A percentile compares a stretch with the other conserved stretches of the same genome.
Evolutionary conservation across 2,329 filamentous ascomycete genomes (phyloP).

Genomic region (Ophiostoma ulmi): DNA sequence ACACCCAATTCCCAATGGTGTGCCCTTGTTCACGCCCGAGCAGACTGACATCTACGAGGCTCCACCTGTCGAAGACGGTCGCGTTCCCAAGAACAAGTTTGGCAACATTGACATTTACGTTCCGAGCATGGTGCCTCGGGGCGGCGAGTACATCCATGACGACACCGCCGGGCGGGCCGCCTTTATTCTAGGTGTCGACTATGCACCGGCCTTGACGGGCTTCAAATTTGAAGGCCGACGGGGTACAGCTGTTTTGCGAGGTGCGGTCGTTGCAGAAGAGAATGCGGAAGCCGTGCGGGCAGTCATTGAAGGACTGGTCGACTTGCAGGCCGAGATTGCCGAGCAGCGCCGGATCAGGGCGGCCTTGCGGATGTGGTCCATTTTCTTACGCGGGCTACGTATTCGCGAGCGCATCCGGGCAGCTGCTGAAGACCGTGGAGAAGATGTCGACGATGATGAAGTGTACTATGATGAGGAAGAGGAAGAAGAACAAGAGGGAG

Average conservation of each 20-base stretch:
- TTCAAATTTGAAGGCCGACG: constrained; percentile 83
- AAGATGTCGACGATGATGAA: constrained; percentile 37
- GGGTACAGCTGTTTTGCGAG: constrained; percentile 76
- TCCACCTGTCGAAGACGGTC: constrained; percentile 68
- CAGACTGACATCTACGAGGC: constrained; percentile 71
- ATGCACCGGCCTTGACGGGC: constrained; percentile 81
- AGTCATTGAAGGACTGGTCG: constrained; percentile 62
- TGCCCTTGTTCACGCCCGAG: constrained; percentile 55
- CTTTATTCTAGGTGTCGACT: constrained; percentile 71
- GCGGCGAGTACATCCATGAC: constrained; percentile 66
- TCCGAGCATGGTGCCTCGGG: constrained; percentile 79
- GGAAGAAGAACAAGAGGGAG: constrained; percentile 17
- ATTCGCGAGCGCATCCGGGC: constrained; percentile 69
- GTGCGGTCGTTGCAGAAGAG: constrained; percentile 69
- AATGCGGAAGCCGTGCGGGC: constrained; percentile 65
- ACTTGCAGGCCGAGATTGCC: constrained; percentile 60
- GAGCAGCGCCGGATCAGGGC: constrained; percentile 57
- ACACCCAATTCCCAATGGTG: constrained; percentile 37
- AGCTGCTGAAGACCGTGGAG: constrained; percentile 44
- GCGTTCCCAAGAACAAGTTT: constrained; percentile 83
- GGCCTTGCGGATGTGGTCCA: constrained; percentile 65
- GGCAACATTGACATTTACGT: constrained; percentile 94
- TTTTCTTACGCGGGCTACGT: constrained; percentile 70
- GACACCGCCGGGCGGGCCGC: constrained; percentile 65
- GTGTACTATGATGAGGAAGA: constrained; percentile 22